A percentile compares a stretch with the other conserved stretches of the same genome.
phyloP scores from a whole-genome alignment of 1,139 yeast genomes.

The Saccharomyces hybrid region DNA sequence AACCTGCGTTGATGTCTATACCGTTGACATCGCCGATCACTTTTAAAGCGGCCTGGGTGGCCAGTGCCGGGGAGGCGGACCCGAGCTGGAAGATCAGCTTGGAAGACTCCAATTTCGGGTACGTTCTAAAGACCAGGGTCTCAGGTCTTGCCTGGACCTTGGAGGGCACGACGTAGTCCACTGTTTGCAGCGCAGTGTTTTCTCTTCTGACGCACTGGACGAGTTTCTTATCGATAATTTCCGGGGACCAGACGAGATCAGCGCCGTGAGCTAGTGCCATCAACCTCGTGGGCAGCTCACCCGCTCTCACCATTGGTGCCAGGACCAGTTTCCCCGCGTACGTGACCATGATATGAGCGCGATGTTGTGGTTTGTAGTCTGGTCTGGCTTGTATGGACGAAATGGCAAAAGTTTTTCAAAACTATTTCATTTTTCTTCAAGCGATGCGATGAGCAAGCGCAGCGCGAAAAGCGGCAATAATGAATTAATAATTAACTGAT shows the following conservation, averaged over 20 bases:
- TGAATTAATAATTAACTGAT: no score
- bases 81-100: conserved; percentile 84
- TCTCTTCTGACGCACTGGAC: conserved; percentile 56
- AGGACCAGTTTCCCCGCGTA: conserved; percentile 61
- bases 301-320: conserved; percentile 95
- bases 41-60: conserved; percentile 76
- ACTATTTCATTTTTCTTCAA: not conserved
- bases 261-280: conserved; percentile 78
- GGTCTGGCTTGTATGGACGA: not conserved
- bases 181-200: conserved; percentile 49
- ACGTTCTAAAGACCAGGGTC: conserved; percentile 62
- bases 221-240: conserved; percentile 78
- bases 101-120: conserved; percentile 51
- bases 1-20: conserved; percentile 89
- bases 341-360: not conserved
- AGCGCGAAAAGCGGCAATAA: no score
- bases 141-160: conserved; percentile 34
- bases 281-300: conserved; percentile 84
- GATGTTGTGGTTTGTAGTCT: not conserved
- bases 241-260: conserved; percentile 94
- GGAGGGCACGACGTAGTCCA: conserved; percentile 43
- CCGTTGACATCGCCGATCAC: conserved; percentile 86
- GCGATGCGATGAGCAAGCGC: not conserved
- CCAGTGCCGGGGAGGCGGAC: conserved; percentile 71
- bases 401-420: conserved; percentile 1